These are phyloP conservation scores for Suillus tomentosus DNA, from an alignment of 768 basidiomycete species.

Conservation along the genomic window DNA sequence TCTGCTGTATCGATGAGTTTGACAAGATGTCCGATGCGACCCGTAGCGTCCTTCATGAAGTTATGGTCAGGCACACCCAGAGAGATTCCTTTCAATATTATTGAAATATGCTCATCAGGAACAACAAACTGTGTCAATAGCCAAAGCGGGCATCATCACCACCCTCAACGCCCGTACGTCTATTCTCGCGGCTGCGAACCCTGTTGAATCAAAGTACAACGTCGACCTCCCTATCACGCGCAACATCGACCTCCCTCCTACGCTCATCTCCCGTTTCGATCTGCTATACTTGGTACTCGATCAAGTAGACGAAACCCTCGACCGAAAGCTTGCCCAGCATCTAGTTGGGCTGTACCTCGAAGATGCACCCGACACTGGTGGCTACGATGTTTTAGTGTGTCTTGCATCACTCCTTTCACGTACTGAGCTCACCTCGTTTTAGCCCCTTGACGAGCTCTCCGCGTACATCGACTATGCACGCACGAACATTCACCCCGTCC, in stretches of 20 bases:
- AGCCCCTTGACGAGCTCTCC: conserved; percentile 90
- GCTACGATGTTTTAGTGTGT: conserved; percentile 76
- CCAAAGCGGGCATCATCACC: conserved; percentile 98
- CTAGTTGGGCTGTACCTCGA: conserved; percentile 93
- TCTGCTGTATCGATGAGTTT: conserved; percentile 98
- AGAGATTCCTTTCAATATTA: neutral
- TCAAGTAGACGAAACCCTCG: conserved; percentile 85
- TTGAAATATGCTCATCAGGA: conserved; percentile 54
- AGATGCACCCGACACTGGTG: conserved; percentile 70
- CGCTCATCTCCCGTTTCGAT: conserved; percentile 97
- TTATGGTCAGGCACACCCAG: conserved; percentile 66
- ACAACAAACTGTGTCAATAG: conserved; percentile 99
- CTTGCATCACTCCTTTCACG: neutral
- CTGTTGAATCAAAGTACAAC: conserved; percentile 94
- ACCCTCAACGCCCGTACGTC: conserved; percentile 98
- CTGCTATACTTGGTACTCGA: conserved; percentile 94
- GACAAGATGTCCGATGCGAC: conserved; percentile 99
- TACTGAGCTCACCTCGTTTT: conserved; percentile 16
- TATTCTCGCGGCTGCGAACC: conserved; percentile 96
- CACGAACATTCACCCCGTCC: conserved; percentile 78
- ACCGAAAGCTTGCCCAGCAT: conserved; percentile 88
- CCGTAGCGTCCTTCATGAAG: conserved; percentile 97
- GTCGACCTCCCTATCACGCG: conserved; percentile 87
- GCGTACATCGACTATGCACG: conserved; percentile 95
- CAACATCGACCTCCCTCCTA: conserved; percentile 97